Evolutionary conservation across 140 eudicot genomes (phyloP).

Genomic region (Eryngium alpinum): DNA sequence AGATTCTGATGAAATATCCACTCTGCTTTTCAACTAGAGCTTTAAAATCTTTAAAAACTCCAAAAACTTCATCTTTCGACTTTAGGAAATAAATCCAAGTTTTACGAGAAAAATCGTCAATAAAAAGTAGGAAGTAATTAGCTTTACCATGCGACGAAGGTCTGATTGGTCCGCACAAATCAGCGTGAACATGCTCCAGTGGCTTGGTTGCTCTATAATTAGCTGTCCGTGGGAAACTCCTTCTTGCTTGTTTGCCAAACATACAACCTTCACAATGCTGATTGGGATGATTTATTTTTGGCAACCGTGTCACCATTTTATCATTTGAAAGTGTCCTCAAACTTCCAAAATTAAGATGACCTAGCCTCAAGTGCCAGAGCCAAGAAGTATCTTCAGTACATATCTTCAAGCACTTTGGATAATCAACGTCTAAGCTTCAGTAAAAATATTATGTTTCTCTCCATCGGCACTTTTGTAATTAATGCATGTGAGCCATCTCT

Average conservation of each 20-base stretch:
- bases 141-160: not conserved
- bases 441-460: too few species aligned
- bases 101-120: not conserved
- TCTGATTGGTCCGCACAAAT: not conserved
- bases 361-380: too few species aligned
- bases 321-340: too few species aligned
- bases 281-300: not conserved
- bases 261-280: not conserved
- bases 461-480: too few species aligned
- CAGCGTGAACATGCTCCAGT: too few species aligned
- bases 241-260: not conserved
- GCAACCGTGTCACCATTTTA: not conserved
- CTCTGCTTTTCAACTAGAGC: not conserved
- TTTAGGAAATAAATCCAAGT: not conserved
- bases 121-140: not conserved
- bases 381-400: too few species aligned
- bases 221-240: not conserved
- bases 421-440: too few species aligned
- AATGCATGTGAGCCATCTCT: too few species aligned
- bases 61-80: not conserved
- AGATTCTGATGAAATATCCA: not conserved
- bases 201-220: too few species aligned
- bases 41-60: not conserved
- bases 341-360: too few species aligned
- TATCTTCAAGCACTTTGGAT: too few species aligned